A percentile compares a stretch with the other conserved stretches of the same genome.
Evolutionary conservation across 2,329 filamentous ascomycete species (phyloP).

Genomic region (Beauveria sp.): DNA sequence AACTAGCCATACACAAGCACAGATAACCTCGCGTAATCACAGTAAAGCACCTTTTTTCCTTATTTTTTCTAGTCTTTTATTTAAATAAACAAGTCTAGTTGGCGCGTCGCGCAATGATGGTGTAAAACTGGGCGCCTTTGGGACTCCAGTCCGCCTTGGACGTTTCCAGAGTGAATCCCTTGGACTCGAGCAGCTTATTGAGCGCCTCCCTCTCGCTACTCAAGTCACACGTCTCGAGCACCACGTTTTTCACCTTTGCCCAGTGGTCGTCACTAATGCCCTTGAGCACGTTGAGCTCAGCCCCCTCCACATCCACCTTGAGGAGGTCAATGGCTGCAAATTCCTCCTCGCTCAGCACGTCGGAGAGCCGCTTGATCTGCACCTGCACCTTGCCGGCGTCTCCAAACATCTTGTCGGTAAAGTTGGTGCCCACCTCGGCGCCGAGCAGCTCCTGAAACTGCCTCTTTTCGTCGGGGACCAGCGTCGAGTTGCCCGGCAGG

Average conservation of each 20-base stretch:
- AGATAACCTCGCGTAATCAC: too few species aligned
- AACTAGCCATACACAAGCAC: too few species aligned
- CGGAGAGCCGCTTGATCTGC: constrained; percentile 13
- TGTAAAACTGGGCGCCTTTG: constrained; percentile 6
- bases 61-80: background rate
- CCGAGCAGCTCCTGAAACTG: constrained; percentile 1
- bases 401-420: constrained; percentile 8
- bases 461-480: constrained; percentile 15
- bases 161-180: constrained; percentile 16
- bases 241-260: constrained; percentile 15
- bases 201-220: constrained; percentile 11
- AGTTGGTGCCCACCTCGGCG: background rate
- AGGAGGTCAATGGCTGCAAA: constrained; percentile 18
- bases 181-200: constrained; percentile 14
- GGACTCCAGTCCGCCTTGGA: constrained; percentile 11
- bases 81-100: background rate
- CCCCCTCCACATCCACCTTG: constrained; percentile 22
- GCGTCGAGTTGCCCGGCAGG: constrained; percentile 18
- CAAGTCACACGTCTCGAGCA: constrained; percentile 16
- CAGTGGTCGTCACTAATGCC: constrained; percentile 19
- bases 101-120: constrained; percentile 1
- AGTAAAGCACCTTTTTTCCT: background rate
- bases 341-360: constrained; percentile 9
- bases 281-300: constrained; percentile 17
- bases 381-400: constrained; percentile 12